These are phyloP conservation scores for Trifolium pratense DNA, from an alignment of 306 rosid species.

Conservation along the genomic window DNA sequence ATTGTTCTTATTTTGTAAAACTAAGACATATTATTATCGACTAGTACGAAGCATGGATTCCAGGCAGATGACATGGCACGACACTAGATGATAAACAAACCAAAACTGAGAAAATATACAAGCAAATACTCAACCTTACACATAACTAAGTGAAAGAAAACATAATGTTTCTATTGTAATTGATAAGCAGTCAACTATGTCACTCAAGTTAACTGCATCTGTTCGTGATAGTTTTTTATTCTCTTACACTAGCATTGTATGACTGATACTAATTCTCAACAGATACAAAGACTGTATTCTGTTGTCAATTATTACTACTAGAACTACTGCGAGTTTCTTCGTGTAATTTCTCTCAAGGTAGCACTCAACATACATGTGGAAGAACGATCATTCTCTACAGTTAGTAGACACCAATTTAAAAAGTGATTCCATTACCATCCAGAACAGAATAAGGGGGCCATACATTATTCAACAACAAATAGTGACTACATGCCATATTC, in stretches of 20 bases:
- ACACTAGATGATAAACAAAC: too few relatives aligned
- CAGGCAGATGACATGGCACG: too few relatives aligned
- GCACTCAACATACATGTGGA: too few relatives aligned
- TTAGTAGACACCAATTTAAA: not conserved
- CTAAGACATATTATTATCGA: too few relatives aligned
- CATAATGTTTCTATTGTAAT: too few relatives aligned
- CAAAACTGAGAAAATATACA: too few relatives aligned
- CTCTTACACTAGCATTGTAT: not conserved
- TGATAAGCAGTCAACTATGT: too few relatives aligned
- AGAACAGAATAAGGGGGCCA: not conserved
- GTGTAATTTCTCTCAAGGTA: too few relatives aligned
- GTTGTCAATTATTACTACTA: not conserved
- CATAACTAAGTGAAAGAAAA: too few relatives aligned
- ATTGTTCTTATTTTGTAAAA: too few relatives aligned
- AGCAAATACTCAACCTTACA: too few relatives aligned
- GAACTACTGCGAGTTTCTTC: not conserved
- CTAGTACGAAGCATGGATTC: too few relatives aligned
- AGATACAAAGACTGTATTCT: not conserved
- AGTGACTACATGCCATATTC: not conserved
- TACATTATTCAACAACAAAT: not conserved
- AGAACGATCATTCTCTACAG: not conserved
- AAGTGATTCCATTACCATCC: not conserved
- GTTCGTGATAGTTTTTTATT: not conserved
- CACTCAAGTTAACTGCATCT: constrained; percentile 28
- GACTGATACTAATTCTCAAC: not conserved